Base-by-base conservation (phyloP, 2,329 filamentous ascomycete genomes). In the Parafenestella ontariensis region DNA sequence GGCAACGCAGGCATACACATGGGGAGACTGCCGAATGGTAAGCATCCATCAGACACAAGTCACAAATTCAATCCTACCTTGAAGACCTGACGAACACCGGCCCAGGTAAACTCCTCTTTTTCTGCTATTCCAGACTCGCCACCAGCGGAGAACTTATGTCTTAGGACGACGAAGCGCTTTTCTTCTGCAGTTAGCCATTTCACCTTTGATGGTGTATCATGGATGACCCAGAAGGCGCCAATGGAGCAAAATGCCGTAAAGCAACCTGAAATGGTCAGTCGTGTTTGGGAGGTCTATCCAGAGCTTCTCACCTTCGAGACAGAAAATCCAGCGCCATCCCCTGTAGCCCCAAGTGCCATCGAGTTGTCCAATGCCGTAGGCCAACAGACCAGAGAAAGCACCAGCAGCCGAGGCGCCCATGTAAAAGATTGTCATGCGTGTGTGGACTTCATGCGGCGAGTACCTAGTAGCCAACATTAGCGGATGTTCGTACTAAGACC, bases 401-500 rank as follows among this genome's bases (percentile, higher is more conserved):
- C 70, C 70, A 3, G 68, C 66, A 6, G 72, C 51, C 2, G 68
- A 69, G 1, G 68, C 71, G 13, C 69, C 66, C 23, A 70, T 54
- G 45, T 73, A 74, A 46, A 73, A 71, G 6, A 73, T 65, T 2
- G 71, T 69, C 68, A 72, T 69, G 21, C 71, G 67, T 9, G 68
- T 63, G 46, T 73, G 70, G 9, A 72, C 56, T 54, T 74, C 71
- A 41, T 65, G 70, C 5, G 70, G 62, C 4, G 64, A 64, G 45
- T 74, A 74, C 71, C 71, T 73, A 11, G 71, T 52, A 34, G 69
- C 72, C 2, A 73, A 46, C 3, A 73, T 34, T 17, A 34, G 31
- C 31, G 17, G 51, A 46, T 71, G 71, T 0, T 83, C 65, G 89
- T 88, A 23, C 87, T 87, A 0, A 87, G 87, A 34, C 31, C 31